Evolutionary conservation across 2,329 filamentous ascomycete genomes (phyloP).

Genomic region (Drechslerella dactyloides): DNA sequence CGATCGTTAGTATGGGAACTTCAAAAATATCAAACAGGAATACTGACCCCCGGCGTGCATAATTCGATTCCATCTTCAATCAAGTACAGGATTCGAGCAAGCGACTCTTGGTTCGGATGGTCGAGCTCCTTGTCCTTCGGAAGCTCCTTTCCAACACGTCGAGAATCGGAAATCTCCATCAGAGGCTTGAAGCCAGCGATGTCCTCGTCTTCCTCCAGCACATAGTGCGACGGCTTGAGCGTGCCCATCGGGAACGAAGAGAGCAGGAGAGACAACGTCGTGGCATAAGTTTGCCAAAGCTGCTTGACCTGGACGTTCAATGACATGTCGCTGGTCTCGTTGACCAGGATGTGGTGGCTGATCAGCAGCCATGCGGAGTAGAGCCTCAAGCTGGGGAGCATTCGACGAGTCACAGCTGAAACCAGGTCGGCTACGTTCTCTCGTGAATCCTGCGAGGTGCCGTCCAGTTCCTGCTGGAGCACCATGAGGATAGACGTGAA

Average conservation of each 20-base stretch:
- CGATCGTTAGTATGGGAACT: background rate
- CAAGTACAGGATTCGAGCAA: constrained; percentile 70
- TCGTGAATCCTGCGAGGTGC: constrained; percentile 62
- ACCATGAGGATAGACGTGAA: constrained; percentile 74
- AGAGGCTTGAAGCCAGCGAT: constrained; percentile 71
- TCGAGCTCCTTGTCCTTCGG: constrained; percentile 60
- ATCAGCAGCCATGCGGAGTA: constrained; percentile 72
- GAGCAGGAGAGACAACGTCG: constrained; percentile 66
- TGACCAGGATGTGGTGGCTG: constrained; percentile 64
- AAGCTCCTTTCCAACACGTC: constrained; percentile 42
- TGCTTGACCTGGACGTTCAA: constrained; percentile 67
- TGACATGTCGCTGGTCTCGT: constrained; percentile 64
- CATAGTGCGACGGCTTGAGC: constrained; percentile 66
- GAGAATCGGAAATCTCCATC: constrained; percentile 58
- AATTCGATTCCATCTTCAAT: constrained; percentile 68
- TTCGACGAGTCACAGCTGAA: constrained; percentile 66
- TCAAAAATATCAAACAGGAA: background rate
- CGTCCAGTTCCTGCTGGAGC: constrained; percentile 72
- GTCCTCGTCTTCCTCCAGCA: constrained; percentile 72
- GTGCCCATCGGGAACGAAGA: constrained; percentile 66
- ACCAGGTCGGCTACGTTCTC: constrained; percentile 61
- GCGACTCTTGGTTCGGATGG: constrained; percentile 69
- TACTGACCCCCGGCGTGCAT: constrained; percentile 48
- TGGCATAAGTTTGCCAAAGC: constrained; percentile 72
- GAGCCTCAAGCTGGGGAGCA: constrained; percentile 69